A percentile compares a stretch with the other conserved stretches of the same genome.
phyloP scores from a whole-genome alignment of 306 rosid species.

The Quercus aquifolioides region DNA sequence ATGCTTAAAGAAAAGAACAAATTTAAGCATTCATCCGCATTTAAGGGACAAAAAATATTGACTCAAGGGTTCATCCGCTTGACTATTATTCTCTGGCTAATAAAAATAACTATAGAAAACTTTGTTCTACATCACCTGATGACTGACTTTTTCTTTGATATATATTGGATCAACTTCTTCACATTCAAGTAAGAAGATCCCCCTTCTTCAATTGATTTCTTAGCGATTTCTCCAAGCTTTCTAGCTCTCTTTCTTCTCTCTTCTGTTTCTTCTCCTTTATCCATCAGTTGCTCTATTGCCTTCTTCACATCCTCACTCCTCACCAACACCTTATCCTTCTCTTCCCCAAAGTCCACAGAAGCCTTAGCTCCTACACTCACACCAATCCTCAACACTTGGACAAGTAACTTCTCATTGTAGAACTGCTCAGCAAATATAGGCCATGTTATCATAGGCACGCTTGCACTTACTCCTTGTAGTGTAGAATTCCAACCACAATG shows the following conservation, averaged over 20 bases:
- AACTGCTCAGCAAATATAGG: slow-evolving; percentile 63
- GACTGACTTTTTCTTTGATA: background rate
- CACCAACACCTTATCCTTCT: slow-evolving; percentile 11
- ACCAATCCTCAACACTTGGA: slow-evolving; percentile 4
- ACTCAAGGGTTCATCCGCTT: too few species aligned
- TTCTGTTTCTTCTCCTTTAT: slow-evolving; percentile 2
- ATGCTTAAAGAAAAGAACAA: too few species aligned
- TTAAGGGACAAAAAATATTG: too few species aligned
- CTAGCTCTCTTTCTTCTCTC: slow-evolving; percentile 8
- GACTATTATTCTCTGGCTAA: too few species aligned
- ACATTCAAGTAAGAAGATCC: background rate
- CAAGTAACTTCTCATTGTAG: slow-evolving; percentile 45
- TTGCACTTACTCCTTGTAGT: slow-evolving; percentile 48
- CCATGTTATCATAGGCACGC: slow-evolving; percentile 57
- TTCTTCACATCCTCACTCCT: background rate
- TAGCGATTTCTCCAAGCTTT: background rate
- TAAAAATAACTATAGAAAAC: too few species aligned
- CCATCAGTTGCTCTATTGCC: slow-evolving; percentile 8
- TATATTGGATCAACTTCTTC: background rate
- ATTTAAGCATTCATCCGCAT: too few species aligned
- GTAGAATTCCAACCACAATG: slow-evolving; percentile 74
- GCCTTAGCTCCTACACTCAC: slow-evolving; percentile 9
- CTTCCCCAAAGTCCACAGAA: background rate
- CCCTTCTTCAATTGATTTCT: background rate
- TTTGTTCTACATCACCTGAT: background rate